Conservation (phyloP, 1,284 basidiomycete genomes). For the Malassezia nana region DNA sequence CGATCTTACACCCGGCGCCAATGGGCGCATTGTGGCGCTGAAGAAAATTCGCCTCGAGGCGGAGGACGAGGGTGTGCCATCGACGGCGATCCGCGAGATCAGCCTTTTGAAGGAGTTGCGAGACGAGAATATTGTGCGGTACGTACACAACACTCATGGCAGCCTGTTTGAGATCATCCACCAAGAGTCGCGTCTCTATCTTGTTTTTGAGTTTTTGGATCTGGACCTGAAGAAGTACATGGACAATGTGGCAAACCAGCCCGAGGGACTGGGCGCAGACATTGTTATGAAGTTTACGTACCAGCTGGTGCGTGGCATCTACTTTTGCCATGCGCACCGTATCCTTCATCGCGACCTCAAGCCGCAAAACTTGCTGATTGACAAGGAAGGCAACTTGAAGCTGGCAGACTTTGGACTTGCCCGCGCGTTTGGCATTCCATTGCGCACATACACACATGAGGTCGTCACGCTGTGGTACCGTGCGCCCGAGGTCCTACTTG, state of each 20-base stretch:
- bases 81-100: conserved; percentile 94
- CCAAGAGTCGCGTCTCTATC: conserved; percentile 87
- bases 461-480: conserved; percentile 96
- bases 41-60: conserved; percentile 98
- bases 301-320: conserved; percentile 73
- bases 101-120: conserved; percentile 91
- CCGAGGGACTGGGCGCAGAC: conserved; percentile 58
- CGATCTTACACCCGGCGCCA: conserved; percentile 60
- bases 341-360: conserved; percentile 95
- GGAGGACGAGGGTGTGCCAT: conserved; percentile 94
- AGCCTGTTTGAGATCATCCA: conserved; percentile 94
- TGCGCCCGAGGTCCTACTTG: conserved; percentile 89
- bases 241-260: conserved; percentile 55
- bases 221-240: conserved; percentile 93
- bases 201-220: conserved; percentile 91
- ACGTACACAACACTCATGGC: conserved; percentile 21
- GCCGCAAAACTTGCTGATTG: conserved; percentile 92
- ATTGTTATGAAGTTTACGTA: conserved; percentile 89
- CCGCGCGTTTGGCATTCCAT: conserved; percentile 90
- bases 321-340: conserved; percentile 90
- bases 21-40: conserved; percentile 45
- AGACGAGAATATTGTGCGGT: conserved; percentile 80
- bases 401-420: conserved; percentile 93
- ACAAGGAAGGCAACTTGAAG: conserved; percentile 54
- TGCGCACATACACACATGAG: conserved; percentile 96